Base-by-base conservation (phyloP, 441 rosid genomes). In the Raphanus hybrid region DNA sequence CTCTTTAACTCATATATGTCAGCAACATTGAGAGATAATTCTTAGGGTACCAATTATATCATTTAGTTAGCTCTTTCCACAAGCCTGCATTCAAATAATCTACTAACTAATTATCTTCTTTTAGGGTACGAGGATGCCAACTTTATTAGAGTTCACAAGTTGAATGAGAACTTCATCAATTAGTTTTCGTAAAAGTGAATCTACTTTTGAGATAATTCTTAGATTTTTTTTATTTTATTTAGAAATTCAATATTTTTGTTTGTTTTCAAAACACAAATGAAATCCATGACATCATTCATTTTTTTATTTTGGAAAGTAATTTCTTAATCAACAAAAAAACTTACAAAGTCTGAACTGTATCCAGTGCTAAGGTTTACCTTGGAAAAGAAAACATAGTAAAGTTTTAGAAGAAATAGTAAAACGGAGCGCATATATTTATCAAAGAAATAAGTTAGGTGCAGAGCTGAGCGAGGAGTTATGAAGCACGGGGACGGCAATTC, bases 61-160 rank as follows among this genome's bases (percentile, higher is more conserved):
- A 29, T 29, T 29, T 29, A 29, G 5, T 29, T 29, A 29, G 34
- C 34, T 29, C 34, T 29, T 4, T 3, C 34, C 34, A 29, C 34
- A 29, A 29, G 5, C 34, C 5, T 29, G 34, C 34, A 29, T 29
- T 29, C 34, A 29, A 34, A 34, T 34, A 5, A 34, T 41, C 48
- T 41, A 41, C 48, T 41, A 9, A 41, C 48, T 41, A 41, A 41
- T 41, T 60, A 43, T 54, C n/a, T 74, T 74, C 66, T 7, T 67
- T 16, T 16, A 41, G 9, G 16, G 23, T 20, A 54, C 1, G 8
- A 50, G 5, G 59, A 16, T 54, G 3, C 59, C 26, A 16, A 8
- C 59, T 54, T 54, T 54, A 54, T 20, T 54, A 43, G 66, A 57
- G 62, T 58, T 59, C 16, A 75, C 41, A 60, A 60, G 62, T 20